Conservation (phyloP, 331 rosid species). For the Quercus phellos region DNA sequence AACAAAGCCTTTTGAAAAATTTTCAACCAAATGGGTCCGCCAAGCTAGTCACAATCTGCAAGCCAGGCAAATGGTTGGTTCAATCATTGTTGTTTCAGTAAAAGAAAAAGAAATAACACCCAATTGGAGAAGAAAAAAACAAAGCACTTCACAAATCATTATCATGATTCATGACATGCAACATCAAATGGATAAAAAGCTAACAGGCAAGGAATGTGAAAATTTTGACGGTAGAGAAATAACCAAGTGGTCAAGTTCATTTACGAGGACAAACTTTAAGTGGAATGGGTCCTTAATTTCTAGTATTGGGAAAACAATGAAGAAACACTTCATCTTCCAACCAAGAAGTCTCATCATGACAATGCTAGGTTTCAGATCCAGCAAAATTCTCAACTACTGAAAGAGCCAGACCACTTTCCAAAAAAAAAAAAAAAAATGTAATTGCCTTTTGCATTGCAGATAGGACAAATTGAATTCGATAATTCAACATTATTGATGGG, state of each 20-base stretch:
- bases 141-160: not conserved
- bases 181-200: not conserved
- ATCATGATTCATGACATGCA: conserved; percentile 1
- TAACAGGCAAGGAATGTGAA: not conserved
- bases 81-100: conserved; percentile 24
- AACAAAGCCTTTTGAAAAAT: not conserved
- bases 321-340: conserved; percentile 1
- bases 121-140: not conserved
- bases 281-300: conserved; percentile 11
- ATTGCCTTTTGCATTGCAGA: conserved; percentile 5
- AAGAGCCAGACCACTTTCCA: conserved; percentile 1
- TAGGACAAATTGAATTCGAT: conserved; percentile 30
- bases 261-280: not conserved
- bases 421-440: not conserved
- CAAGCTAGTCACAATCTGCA: conserved; percentile 19
- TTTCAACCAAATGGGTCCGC: conserved; percentile 19
- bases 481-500: conserved; percentile 32
- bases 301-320: not conserved
- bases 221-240: not conserved
- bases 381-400: conserved; percentile 21
- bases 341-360: conserved; percentile 13
- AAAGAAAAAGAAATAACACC: not conserved
- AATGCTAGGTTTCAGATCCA: conserved; percentile 6
- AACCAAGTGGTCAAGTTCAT: not conserved
- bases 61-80: conserved; percentile 12